Conservation (phyloP, 2,329 filamentous ascomycete genomes). For the Alternaria brassicae region DNA sequence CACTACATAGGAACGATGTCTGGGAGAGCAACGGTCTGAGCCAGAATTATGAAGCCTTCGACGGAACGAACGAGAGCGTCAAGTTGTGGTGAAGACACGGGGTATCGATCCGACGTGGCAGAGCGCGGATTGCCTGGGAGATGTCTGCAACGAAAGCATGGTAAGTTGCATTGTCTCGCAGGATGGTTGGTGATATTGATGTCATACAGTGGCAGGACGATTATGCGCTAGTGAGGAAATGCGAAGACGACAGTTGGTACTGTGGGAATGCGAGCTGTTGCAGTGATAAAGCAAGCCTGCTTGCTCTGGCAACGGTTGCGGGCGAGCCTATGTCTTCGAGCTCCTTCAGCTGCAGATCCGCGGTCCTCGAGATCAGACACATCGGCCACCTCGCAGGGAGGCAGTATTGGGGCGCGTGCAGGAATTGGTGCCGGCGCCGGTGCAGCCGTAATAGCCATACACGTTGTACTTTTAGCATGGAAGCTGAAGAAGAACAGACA, state of each 20-base stretch:
- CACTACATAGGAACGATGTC: too few species aligned
- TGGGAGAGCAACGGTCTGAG: neutral
- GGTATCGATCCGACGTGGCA: neutral
- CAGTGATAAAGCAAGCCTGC: neutral
- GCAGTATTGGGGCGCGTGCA: neutral
- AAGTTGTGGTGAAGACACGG: neutral
- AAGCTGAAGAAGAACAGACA: neutral
- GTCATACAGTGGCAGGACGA: neutral
- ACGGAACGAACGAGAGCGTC: neutral
- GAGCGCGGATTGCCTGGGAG: neutral
- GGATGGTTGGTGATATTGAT: neutral
- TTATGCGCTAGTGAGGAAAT: neutral
- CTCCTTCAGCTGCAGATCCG: neutral
- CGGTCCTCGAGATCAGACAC: neutral
- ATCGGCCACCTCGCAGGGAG: neutral
- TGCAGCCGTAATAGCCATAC: neutral
- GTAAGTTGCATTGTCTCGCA: neutral
- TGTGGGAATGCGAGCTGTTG: neutral
- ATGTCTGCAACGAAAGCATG: neutral
- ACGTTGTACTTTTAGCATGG: neutral
- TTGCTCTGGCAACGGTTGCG: neutral
- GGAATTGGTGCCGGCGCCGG: neutral
- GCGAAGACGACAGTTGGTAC: neutral
- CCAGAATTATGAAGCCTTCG: neutral
- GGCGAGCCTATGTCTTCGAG: neutral